Percentiles rank a stretch among this genome's conserved stretches.
phyloP scores from a whole-genome alignment of 306 rosid species.

The Acmispon strigosus region DNA sequence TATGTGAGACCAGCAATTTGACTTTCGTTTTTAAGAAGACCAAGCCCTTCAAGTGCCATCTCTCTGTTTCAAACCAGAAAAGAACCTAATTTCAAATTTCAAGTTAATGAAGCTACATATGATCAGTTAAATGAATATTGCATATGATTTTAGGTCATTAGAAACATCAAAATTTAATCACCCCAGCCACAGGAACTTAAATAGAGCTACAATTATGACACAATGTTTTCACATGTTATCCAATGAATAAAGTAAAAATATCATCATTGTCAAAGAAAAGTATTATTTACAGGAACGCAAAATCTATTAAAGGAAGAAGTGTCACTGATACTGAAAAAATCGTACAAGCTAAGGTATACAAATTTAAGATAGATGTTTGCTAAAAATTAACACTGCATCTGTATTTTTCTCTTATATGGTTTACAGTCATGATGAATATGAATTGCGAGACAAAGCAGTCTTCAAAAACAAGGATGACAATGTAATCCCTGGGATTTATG shows the following conservation, averaged over 20 bases:
- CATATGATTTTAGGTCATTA: not conserved
- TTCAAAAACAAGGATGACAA: not conserved
- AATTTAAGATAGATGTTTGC: not conserved
- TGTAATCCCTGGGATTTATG: not conserved
- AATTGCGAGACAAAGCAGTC: slow-evolving; percentile 2
- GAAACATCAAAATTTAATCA: slow-evolving; percentile 13
- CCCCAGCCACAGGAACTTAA: not conserved
- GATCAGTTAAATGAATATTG: not conserved
- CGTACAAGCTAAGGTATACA: not conserved
- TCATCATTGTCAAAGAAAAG: not conserved
- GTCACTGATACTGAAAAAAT: not conserved
- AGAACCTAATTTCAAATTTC: not conserved
- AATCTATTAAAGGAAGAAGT: slow-evolving; percentile 6
- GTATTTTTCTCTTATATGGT: not conserved
- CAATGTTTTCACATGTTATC: not conserved
- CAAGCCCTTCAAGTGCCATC: slow-evolving; percentile 87
- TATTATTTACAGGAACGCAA: not conserved
- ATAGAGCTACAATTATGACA: not conserved
- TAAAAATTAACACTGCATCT: not conserved
- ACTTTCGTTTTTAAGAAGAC: slow-evolving; percentile 43
- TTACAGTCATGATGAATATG: not conserved
- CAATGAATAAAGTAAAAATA: slow-evolving; percentile 6
- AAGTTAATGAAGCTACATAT: not conserved
- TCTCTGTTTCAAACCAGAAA: slow-evolving; percentile 49
- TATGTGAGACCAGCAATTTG: slow-evolving; percentile 35